These are phyloP conservation scores for Cystofilobasidium ferigula DNA, from an alignment of 768 basidiomycete species.

Conservation along the genomic window DNA sequence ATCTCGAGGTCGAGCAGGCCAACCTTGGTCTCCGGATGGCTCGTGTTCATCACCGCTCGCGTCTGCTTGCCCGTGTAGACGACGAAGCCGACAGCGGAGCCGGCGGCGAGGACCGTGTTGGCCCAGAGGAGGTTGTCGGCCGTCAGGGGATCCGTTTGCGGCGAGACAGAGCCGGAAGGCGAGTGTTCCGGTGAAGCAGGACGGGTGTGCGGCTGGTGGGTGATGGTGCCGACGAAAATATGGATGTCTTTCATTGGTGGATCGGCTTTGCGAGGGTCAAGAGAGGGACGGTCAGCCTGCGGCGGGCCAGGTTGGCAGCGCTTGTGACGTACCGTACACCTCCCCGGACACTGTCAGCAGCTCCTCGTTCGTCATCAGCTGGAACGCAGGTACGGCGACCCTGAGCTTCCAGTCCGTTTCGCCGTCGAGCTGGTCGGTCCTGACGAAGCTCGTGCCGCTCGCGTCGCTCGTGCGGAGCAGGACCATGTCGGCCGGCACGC, in stretches of 20 bases:
- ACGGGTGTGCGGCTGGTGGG: constrained; percentile 37
- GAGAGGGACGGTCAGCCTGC: constrained; percentile 18
- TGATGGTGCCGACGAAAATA: constrained; percentile 85
- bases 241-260: constrained; percentile 95
- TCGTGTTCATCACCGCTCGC: constrained; percentile 96
- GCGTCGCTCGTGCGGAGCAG: constrained; percentile 64
- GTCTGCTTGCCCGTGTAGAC: constrained; percentile 93
- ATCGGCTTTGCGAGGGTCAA: constrained; percentile 58
- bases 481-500: constrained; percentile 88
- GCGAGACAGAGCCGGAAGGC: constrained; percentile 41
- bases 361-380: constrained; percentile 52
- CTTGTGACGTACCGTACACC: constrained; percentile 58
- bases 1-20: constrained; percentile 88
- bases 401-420: constrained; percentile 99
- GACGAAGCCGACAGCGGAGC: constrained; percentile 81
- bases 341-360: constrained; percentile 64
- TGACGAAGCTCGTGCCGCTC: constrained; percentile 89
- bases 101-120: constrained; percentile 93
- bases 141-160: constrained; percentile 64
- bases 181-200: constrained; percentile 26
- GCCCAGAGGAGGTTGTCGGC: constrained; percentile 95
- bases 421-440: constrained; percentile 95
- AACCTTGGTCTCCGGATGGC: constrained; percentile 87
- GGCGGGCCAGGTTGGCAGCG: constrained; percentile 26
- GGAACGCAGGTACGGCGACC: constrained; percentile 73